Conservation (phyloP, 257 asterid genomes). For the Rubia yunnanensis region DNA sequence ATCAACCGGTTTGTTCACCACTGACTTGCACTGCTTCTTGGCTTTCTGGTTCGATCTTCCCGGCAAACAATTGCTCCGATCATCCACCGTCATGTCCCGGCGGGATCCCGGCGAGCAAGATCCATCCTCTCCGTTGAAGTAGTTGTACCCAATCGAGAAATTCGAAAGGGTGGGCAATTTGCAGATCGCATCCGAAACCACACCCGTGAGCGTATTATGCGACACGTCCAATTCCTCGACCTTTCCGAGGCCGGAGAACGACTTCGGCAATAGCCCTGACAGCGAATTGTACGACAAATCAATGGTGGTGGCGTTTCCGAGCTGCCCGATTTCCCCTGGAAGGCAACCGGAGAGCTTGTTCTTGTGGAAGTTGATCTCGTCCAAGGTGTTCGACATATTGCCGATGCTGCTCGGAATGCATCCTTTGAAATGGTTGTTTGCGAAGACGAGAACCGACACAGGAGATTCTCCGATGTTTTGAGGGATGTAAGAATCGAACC, state of each 20-base stretch:
- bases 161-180: conserved; percentile 16
- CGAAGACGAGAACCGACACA: conserved; percentile 27
- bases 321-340: conserved; percentile 24
- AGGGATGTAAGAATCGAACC: conserved; percentile 20
- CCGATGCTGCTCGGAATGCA: conserved; percentile 31
- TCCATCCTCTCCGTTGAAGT: conserved; percentile 18
- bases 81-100: conserved; percentile 13
- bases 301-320: background rate
- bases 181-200: conserved; percentile 24
- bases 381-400: conserved; percentile 25
- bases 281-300: conserved; percentile 21
- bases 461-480: conserved; percentile 29
- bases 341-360: conserved; percentile 25
- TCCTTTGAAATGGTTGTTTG: conserved; percentile 27
- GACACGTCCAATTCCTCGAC: conserved; percentile 24
- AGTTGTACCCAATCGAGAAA: conserved; percentile 20
- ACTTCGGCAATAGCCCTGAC: conserved; percentile 22
- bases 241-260: conserved; percentile 15
- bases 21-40: conserved; percentile 16
- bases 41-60: conserved; percentile 21
- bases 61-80: conserved; percentile 26
- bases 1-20: conserved; percentile 24
- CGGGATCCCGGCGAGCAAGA: conserved; percentile 12
- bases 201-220: conserved; percentile 19
- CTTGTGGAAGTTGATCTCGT: conserved; percentile 20